Evolutionary conservation across 164 flowering plant genomes (phyloP).

Genomic region (Liriodendron chinense): DNA sequence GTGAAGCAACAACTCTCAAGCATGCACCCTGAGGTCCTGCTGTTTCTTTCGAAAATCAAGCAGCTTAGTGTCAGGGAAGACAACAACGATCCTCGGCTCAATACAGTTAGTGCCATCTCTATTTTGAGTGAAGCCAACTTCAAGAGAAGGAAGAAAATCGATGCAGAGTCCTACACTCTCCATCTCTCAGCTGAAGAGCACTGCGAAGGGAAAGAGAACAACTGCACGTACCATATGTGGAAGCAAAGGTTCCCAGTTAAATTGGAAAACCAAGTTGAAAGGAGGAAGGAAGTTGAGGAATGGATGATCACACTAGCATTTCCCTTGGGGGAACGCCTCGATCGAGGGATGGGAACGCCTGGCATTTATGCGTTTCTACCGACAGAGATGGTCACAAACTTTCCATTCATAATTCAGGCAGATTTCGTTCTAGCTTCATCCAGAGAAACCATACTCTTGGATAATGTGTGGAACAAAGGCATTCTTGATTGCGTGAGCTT

Average conservation of each 20-base stretch:
- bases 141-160: conserved; percentile 44
- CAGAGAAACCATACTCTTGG: conserved; percentile 48
- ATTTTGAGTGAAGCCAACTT: conserved; percentile 51
- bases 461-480: conserved; percentile 50
- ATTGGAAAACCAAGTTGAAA: conserved; percentile 33
- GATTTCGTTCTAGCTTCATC: conserved; percentile 60
- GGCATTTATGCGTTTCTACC: conserved; percentile 66
- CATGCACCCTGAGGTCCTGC: conserved; percentile 59
- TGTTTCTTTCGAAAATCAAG: conserved; percentile 64
- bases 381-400: conserved; percentile 60
- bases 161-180: conserved; percentile 63
- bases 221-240: conserved; percentile 64
- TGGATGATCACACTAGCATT: conserved; percentile 57
- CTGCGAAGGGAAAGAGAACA: conserved; percentile 11
- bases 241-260: conserved; percentile 58
- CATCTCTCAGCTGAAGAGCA: conserved; percentile 46
- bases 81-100: conserved; percentile 34
- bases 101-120: conserved; percentile 45
- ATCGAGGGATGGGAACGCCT: conserved; percentile 35
- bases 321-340: conserved; percentile 42
- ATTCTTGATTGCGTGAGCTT: conserved; percentile 27
- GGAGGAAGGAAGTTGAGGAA: conserved; percentile 47
- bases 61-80: conserved; percentile 48
- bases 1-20: conserved; percentile 61
- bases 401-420: conserved; percentile 61